Percentiles rank a stretch among this genome's conserved stretches.
Evolutionary conservation across 164 flowering plant species (phyloP).

Genomic region (Sedum album): DNA sequence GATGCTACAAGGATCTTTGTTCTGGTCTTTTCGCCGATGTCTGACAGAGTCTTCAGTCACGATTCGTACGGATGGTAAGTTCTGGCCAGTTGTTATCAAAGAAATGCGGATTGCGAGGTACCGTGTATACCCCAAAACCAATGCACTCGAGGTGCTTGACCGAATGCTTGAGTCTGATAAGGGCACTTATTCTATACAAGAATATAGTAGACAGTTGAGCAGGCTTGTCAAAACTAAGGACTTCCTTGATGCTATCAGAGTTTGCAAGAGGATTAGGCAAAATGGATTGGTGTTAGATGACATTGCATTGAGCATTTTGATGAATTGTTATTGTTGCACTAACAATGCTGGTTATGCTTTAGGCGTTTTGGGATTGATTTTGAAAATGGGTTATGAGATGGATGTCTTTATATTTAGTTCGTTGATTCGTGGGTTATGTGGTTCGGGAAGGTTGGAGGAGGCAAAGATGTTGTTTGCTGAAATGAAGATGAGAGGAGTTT

Average conservation of each 20-base stretch:
- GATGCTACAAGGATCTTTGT: background rate
- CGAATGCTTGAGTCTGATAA: background rate
- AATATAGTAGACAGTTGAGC: background rate
- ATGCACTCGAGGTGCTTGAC: conserved; percentile 3
- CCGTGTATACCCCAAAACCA: background rate
- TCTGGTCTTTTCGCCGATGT: background rate
- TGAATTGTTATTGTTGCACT: conserved; percentile 3
- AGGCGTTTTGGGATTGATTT: conserved; percentile 6
- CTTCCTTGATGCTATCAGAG: background rate
- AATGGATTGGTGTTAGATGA: background rate
- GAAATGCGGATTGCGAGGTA: background rate
- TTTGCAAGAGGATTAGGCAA: background rate
- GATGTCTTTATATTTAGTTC: background rate
- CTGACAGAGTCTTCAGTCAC: background rate
- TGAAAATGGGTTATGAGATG: conserved; percentile 7
- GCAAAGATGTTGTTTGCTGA: background rate
- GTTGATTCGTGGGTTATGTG: conserved; percentile 7
- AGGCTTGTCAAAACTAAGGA: background rate
- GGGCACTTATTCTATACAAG: background rate
- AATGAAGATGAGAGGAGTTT: background rate
- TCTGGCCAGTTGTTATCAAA: background rate
- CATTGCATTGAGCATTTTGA: conserved; percentile 5
- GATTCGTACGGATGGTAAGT: background rate
- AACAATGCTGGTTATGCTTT: background rate
- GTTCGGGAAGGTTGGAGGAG: background rate